Evolutionary conservation across 805 yeast species (phyloP).

Genomic region (Starmerella roubikii): DNA sequence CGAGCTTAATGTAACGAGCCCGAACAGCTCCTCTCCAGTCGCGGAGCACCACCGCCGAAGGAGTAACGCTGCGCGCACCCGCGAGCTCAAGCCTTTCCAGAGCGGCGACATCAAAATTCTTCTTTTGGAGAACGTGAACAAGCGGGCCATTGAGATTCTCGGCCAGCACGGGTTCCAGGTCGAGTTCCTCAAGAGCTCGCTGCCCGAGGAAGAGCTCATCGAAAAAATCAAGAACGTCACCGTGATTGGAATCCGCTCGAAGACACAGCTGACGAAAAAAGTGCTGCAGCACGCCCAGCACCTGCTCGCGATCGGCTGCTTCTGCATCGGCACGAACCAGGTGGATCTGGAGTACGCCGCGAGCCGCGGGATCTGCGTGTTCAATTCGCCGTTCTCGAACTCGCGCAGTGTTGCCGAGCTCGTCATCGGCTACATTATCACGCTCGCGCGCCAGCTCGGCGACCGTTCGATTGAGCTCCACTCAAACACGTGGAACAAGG

Average conservation of each 20-base stretch:
- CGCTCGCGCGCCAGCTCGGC: slow-evolving; percentile 90
- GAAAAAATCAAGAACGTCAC: slow-evolving; percentile 88
- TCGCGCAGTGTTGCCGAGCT: slow-evolving; percentile 97
- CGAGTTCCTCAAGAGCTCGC: slow-evolving; percentile 77
- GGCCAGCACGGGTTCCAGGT: slow-evolving; percentile 90
- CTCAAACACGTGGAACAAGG: slow-evolving; percentile 96
- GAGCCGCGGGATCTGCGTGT: slow-evolving; percentile 83
- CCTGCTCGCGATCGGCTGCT: slow-evolving; percentile 85
- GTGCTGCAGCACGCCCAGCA: slow-evolving; percentile 77
- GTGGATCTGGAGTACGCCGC: slow-evolving; percentile 90
- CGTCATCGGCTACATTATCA: slow-evolving; percentile 86
- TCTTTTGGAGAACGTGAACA: slow-evolving; percentile 82
- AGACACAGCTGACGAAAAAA: slow-evolving; percentile 73
- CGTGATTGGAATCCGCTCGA: slow-evolving; percentile 96
- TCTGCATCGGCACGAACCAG: slow-evolving; percentile 98
- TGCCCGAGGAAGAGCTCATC: slow-evolving; percentile 85
- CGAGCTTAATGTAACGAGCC: slow-evolving; percentile 7
- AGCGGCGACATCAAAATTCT: slow-evolving; percentile 90
- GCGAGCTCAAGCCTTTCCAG: slow-evolving; percentile 82
- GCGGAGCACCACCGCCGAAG: slow-evolving; percentile 17
- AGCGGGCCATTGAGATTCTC: slow-evolving; percentile 80
- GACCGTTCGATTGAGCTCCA: slow-evolving; percentile 94
- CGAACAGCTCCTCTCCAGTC: slow-evolving; percentile 13
- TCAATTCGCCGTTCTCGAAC: slow-evolving; percentile 97
- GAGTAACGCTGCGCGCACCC: slow-evolving; percentile 27